phyloP scores from a whole-genome alignment of 805 yeast genomes.

The Barnettozyma siamensis region DNA sequence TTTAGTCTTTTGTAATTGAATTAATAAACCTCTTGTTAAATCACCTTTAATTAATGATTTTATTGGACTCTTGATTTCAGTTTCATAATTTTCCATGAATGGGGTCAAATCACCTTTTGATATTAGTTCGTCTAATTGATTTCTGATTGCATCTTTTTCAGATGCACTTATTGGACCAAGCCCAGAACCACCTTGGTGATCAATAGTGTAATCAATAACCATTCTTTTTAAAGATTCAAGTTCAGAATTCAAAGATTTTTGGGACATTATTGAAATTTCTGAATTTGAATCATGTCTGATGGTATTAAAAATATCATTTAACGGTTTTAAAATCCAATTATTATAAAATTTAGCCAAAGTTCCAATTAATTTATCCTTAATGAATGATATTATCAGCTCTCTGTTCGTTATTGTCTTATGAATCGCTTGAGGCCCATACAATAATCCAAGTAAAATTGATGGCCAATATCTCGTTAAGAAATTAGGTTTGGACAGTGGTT shows the following conservation, averaged over 20 bases:
- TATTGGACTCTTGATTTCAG: constrained; percentile 65
- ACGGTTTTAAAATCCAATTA: constrained; percentile 82
- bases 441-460: constrained; percentile 30
- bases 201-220: constrained; percentile 67
- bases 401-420: constrained; percentile 43
- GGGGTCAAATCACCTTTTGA: constrained; percentile 72
- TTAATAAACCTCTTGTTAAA: constrained; percentile 68
- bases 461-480: constrained; percentile 64
- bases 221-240: constrained; percentile 77
- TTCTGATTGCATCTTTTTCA: constrained; percentile 17
- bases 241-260: constrained; percentile 73
- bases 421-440: constrained; percentile 51
- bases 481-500: constrained; percentile 31
- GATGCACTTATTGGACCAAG: constrained; percentile 17
- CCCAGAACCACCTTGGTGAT: constrained; percentile 21
- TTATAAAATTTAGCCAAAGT: constrained; percentile 60
- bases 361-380: constrained; percentile 52
- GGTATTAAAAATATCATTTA: constrained; percentile 64
- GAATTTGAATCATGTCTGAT: constrained; percentile 78
- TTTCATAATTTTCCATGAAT: constrained; percentile 76
- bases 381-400: constrained; percentile 49
- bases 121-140: constrained; percentile 42
- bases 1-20: constrained; percentile 93
- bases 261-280: constrained; percentile 70
- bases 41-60: constrained; percentile 58